Percentiles rank a stretch among this genome's conserved stretches.
phyloP scores from a whole-genome alignment of 148 eudicot genomes.

The Rhododendron kiyosumense region DNA sequence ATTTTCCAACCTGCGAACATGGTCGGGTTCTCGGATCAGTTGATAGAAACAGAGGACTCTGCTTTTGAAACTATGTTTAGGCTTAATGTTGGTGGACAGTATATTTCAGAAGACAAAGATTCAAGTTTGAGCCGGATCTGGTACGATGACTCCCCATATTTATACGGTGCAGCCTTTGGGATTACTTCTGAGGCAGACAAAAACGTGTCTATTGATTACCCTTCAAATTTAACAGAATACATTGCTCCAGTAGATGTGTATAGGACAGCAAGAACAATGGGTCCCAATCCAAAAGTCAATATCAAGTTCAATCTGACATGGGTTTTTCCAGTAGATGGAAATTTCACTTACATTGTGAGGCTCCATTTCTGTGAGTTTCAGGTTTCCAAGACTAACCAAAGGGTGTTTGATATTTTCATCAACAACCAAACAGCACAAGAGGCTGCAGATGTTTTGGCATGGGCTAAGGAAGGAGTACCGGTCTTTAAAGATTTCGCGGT shows the following conservation, averaged over 20 bases:
- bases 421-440: slow-evolving; percentile 54
- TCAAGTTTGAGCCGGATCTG: slow-evolving; percentile 67
- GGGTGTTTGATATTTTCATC: slow-evolving; percentile 59
- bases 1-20: slow-evolving; percentile 33
- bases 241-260: slow-evolving; percentile 65
- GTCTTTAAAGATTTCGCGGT: slow-evolving; percentile 40
- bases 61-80: slow-evolving; percentile 46
- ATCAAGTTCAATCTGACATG: slow-evolving; percentile 63
- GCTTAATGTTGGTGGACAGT: slow-evolving; percentile 78
- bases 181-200: slow-evolving; percentile 32
- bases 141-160: slow-evolving; percentile 79
- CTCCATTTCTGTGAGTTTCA: slow-evolving; percentile 75
- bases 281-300: slow-evolving; percentile 46
- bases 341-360: slow-evolving; percentile 58
- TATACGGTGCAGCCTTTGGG: slow-evolving; percentile 47
- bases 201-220: slow-evolving; percentile 23
- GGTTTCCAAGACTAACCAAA: slow-evolving; percentile 40
- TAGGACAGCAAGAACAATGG: slow-evolving; percentile 57
- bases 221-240: slow-evolving; percentile 19
- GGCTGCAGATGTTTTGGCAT: slow-evolving; percentile 52
- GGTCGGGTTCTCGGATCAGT: slow-evolving; percentile 37
- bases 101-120: slow-evolving; percentile 47
- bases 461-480: slow-evolving; percentile 48
- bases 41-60: background rate
- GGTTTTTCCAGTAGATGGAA: slow-evolving; percentile 55